phyloP scores from a whole-genome alignment of 192 early-diverging fungal species.

The Gryganskiella cystojenkinii region DNA sequence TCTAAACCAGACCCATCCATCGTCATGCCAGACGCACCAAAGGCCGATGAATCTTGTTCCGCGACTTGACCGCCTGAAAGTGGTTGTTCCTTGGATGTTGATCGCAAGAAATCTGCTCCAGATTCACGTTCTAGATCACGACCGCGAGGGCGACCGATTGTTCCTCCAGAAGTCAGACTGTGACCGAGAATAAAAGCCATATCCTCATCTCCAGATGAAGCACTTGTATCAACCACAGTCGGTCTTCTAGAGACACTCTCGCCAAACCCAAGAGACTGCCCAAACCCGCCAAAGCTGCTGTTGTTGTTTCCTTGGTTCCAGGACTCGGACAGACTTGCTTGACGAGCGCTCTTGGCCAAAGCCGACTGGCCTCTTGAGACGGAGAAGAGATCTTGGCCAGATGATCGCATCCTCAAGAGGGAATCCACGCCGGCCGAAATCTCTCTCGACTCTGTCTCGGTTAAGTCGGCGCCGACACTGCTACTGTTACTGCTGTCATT shows the following conservation, averaged over 20 bases:
- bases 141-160: slow-evolving; percentile 18
- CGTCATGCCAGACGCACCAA: slow-evolving; percentile 1
- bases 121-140: slow-evolving; percentile 17
- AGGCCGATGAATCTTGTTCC: too few species aligned
- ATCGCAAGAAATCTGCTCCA: not conserved
- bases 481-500: not conserved
- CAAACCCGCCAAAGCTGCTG: not conserved
- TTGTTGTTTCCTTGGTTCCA: slow-evolving; percentile 18
- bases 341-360: slow-evolving; percentile 11
- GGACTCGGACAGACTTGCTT: slow-evolving; percentile 24
- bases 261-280: not conserved
- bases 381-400: not conserved
- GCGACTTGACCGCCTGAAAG: too few species aligned
- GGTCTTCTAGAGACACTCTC: not conserved
- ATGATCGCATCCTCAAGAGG: slow-evolving; percentile 23
- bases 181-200: slow-evolving; percentile 38
- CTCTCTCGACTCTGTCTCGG: slow-evolving; percentile 17
- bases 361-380: not conserved
- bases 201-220: slow-evolving; percentile 24
- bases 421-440: slow-evolving; percentile 25
- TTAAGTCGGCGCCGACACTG: slow-evolving; percentile 2
- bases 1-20: not conserved
- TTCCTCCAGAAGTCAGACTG: slow-evolving; percentile 36
- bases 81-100: slow-evolving; percentile 7
- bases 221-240: too few species aligned